Conservation (phyloP, 106 monocot genomes). For the Acanthochlamys bracteata region DNA sequence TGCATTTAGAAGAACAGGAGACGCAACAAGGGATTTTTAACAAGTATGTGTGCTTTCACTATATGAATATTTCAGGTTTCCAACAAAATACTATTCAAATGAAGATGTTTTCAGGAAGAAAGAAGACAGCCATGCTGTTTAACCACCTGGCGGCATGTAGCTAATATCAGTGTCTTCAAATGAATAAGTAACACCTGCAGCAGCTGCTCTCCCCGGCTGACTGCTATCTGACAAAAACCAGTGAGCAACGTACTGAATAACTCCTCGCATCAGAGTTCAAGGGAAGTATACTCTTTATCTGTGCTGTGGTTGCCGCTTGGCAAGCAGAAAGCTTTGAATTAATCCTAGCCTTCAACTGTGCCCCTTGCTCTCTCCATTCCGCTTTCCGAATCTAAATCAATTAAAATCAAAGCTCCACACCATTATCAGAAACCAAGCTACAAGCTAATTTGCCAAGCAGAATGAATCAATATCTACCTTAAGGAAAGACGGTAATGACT, state of each 20-base stretch:
- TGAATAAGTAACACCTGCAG: slow-evolving; percentile 80
- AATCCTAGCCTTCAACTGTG: slow-evolving; percentile 68
- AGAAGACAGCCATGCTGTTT: not conserved
- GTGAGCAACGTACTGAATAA: slow-evolving; percentile 60
- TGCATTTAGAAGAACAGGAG: too few relatives aligned
- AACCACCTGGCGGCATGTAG: slow-evolving; percentile 77
- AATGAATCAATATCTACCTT: slow-evolving; percentile 35
- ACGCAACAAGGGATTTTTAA: too few relatives aligned
- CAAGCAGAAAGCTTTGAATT: slow-evolving; percentile 64
- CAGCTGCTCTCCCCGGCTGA: slow-evolving; percentile 87
- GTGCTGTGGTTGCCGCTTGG: slow-evolving; percentile 66
- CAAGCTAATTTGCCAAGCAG: not conserved
- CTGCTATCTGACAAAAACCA: slow-evolving; percentile 80
- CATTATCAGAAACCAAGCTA: not conserved
- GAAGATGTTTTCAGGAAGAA: too few relatives aligned
- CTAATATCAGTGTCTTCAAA: slow-evolving; percentile 83
- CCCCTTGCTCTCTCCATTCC: slow-evolving; percentile 86
- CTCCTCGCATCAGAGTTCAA: slow-evolving; percentile 77
- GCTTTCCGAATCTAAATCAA: slow-evolving; percentile 69
- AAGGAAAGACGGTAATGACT: slow-evolving; percentile 69
- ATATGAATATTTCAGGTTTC: too few relatives aligned
- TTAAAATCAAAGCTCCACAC: not conserved
- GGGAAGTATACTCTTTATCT: slow-evolving; percentile 44
- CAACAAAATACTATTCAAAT: too few relatives aligned
- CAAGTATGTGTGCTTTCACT: too few relatives aligned